Evolutionary conservation across 345 rosid genomes (phyloP).

Genomic region (Zanthoxylum bungeanum): DNA sequence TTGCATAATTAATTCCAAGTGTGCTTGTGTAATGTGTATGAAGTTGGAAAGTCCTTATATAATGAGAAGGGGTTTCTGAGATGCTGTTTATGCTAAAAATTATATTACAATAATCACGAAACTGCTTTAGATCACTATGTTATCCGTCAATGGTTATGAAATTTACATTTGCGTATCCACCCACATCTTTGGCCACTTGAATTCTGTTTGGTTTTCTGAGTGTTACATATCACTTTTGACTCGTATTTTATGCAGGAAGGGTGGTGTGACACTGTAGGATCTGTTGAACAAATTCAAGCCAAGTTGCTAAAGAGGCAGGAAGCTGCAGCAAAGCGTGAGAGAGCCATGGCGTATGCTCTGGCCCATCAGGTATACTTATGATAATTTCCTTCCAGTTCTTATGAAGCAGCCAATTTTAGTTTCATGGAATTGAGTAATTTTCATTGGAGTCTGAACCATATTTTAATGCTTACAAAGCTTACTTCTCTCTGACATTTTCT

Average conservation of each 20-base stretch:
- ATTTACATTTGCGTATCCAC: neutral
- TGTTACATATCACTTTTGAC: no score
- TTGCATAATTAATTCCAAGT: neutral
- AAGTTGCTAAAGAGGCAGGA: constrained; percentile 91
- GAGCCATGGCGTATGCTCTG: constrained; percentile 99
- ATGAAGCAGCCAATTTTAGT: neutral
- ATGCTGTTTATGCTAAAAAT: neutral
- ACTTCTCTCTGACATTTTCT: neutral
- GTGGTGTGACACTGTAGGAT: constrained; percentile 95
- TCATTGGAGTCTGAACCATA: neutral
- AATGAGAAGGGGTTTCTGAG: neutral
- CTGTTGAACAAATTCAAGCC: constrained; percentile 92
- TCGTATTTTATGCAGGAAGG: constrained; percentile 69
- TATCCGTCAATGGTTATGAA: neutral
- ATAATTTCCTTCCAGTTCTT: constrained; percentile 7
- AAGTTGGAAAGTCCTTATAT: neutral
- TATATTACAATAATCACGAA: neutral
- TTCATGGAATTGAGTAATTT: neutral
- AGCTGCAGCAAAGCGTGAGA: constrained; percentile 99
- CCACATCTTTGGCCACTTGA: neutral
- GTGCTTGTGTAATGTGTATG: neutral
- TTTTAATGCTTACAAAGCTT: neutral
- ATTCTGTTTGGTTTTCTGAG: constrained; percentile 10
- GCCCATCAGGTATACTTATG: constrained; percentile 77
- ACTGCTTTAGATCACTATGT: neutral